Evolutionary conservation across 116 monocot species (phyloP).

Genomic region (Cymodocea nodosa): DNA sequence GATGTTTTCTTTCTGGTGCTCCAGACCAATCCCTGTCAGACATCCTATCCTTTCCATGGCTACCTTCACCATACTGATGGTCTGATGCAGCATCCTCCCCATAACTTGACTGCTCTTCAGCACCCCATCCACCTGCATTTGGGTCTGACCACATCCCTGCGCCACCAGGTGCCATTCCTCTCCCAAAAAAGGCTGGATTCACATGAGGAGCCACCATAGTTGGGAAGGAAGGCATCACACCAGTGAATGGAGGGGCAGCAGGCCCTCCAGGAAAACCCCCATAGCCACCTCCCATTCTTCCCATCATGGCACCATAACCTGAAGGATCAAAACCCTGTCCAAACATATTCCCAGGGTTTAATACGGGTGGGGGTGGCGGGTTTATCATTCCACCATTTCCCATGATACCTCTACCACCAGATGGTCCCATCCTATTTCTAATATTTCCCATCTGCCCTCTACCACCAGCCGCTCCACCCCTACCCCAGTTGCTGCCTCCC

Average conservation of each 20-base stretch:
- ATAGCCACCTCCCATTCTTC: constrained; percentile 58
- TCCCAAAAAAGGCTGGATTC: constrained; percentile 90
- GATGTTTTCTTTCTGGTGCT: constrained; percentile 46
- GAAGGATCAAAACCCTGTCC: constrained; percentile 79
- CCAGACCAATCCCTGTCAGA: constrained; percentile 43
- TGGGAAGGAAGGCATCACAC: constrained; percentile 71
- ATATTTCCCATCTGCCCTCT: constrained; percentile 37
- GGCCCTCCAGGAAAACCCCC: constrained; percentile 72
- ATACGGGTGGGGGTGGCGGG: constrained; percentile 47
- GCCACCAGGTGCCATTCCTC: constrained; percentile 59
- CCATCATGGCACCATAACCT: constrained; percentile 63
- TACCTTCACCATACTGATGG: constrained; percentile 80
- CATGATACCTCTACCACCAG: constrained; percentile 78
- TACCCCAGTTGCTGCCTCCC: constrained; percentile 19
- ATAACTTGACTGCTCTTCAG: constrained; percentile 82
- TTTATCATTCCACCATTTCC: constrained; percentile 70
- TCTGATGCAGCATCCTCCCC: constrained; percentile 89
- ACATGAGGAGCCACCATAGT: constrained; percentile 88
- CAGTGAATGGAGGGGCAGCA: constrained; percentile 47
- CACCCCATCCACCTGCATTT: constrained; percentile 69
- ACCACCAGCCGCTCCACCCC: constrained; percentile 24
- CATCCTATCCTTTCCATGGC: constrained; percentile 39
- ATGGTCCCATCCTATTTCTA: constrained; percentile 67
- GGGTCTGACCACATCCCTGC: constrained; percentile 89
- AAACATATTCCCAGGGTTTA: constrained; percentile 58